These are phyloP conservation scores for Termitomyces sp. DNA, from an alignment of 768 basidiomycete species.

Conservation along the genomic window DNA sequence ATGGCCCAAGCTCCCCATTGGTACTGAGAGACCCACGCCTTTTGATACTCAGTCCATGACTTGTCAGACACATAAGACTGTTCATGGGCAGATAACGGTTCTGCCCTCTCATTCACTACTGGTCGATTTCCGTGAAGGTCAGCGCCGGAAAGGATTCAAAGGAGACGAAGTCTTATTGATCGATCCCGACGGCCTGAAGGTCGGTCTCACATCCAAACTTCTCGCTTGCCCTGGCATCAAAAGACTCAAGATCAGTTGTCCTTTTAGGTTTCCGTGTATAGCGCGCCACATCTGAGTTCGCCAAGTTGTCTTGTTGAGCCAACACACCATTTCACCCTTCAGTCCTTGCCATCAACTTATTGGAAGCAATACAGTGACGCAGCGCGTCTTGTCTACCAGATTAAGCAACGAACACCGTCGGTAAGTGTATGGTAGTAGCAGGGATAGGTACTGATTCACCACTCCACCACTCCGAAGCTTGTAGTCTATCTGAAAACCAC, in stretches of 20 bases:
- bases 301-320: slow-evolving; percentile 46
- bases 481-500: slow-evolving; percentile 30
- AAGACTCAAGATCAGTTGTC: background rate
- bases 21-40: slow-evolving; percentile 29
- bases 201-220: slow-evolving; percentile 12
- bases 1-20: slow-evolving; percentile 20
- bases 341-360: slow-evolving; percentile 32
- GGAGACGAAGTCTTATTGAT: slow-evolving; percentile 43
- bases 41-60: slow-evolving; percentile 29
- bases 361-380: slow-evolving; percentile 45
- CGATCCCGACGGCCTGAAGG: slow-evolving; percentile 31
- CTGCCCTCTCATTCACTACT: slow-evolving; percentile 43
- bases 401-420: slow-evolving; percentile 49
- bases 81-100: slow-evolving; percentile 42
- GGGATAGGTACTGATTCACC: background rate
- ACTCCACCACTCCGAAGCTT: slow-evolving; percentile 24
- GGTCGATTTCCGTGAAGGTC: slow-evolving; percentile 52
- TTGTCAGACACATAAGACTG: slow-evolving; percentile 40
- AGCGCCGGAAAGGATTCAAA: slow-evolving; percentile 37
- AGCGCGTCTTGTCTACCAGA: slow-evolving; percentile 33
- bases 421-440: slow-evolving; percentile 21
- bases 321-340: slow-evolving; percentile 24
- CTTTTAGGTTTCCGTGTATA: slow-evolving; percentile 36
- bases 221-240: background rate
- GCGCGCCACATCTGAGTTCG: slow-evolving; percentile 43